These are phyloP conservation scores for Fusarium circinatum DNA, from an alignment of 2,329 filamentous ascomycete species.

Conservation along the genomic window DNA sequence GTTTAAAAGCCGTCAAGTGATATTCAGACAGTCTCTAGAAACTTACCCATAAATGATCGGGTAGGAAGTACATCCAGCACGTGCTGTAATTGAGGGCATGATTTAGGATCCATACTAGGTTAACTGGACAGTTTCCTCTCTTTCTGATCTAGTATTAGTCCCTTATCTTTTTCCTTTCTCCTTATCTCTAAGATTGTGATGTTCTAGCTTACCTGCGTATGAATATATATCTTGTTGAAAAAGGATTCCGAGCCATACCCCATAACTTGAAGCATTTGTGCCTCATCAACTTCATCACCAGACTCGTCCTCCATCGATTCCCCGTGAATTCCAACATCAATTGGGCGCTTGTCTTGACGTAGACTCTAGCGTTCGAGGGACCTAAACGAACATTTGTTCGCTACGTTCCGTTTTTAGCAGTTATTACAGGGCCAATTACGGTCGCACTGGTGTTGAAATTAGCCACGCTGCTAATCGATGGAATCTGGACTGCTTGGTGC, in stretches of 20 bases:
- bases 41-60: not conserved
- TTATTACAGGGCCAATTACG: not conserved
- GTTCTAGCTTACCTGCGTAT: not conserved
- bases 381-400: not conserved
- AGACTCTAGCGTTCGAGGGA: not conserved
- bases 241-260: not conserved
- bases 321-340: not conserved
- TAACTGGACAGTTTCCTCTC: not conserved
- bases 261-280: not conserved
- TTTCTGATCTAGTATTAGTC: not conserved
- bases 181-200: fast-evolving
- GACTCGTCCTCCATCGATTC: not conserved
- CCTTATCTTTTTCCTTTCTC: fast-evolving
- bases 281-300: not conserved
- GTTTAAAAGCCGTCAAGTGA: not conserved
- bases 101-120: not conserved
- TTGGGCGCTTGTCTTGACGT: not conserved
- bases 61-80: not conserved
- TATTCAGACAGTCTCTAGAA: not conserved
- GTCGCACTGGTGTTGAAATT: not conserved
- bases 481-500: not conserved
- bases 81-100: not conserved
- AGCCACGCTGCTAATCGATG: not conserved
- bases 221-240: not conserved
- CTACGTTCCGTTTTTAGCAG: not conserved